Evolutionary conservation across 495 filamentous ascomycete species (phyloP).

Genomic region (Xylaria bambusicola): DNA sequence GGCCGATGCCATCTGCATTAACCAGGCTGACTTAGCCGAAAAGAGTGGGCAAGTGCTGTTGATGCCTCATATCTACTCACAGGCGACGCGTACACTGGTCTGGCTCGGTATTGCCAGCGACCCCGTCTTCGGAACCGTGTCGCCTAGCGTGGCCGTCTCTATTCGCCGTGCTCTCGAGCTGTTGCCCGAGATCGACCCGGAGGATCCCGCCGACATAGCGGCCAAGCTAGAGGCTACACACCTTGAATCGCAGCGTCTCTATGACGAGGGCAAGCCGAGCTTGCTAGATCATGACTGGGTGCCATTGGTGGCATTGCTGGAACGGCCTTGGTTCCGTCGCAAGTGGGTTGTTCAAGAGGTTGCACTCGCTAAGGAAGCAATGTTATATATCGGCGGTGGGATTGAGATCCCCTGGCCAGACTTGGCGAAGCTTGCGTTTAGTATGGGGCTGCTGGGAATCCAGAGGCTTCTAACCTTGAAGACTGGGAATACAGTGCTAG

Average conservation of each 20-base stretch:
- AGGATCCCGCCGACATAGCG: background rate
- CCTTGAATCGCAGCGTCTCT: background rate
- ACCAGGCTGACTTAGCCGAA: constrained; percentile 38
- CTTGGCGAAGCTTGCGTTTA: constrained; percentile 20
- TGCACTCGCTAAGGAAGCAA: constrained; percentile 16
- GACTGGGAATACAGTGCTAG: constrained; percentile 10
- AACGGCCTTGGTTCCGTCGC: constrained; percentile 30
- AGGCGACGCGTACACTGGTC: constrained; percentile 28
- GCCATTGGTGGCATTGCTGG: constrained; percentile 20
- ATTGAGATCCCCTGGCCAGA: constrained; percentile 29
- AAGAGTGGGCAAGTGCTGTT: constrained; percentile 36
- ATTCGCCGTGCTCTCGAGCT: constrained; percentile 10
- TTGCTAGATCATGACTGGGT: constrained; percentile 26
- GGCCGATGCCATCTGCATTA: constrained; percentile 45
- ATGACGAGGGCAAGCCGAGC: constrained; percentile 18
- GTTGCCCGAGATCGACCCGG: constrained; percentile 12
- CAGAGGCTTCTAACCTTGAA: background rate
- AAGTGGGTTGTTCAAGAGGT: constrained; percentile 36
- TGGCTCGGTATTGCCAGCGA: constrained; percentile 36
- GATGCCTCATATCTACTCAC: constrained; percentile 41
- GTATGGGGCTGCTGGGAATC: constrained; percentile 8
- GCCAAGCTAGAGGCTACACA: background rate
- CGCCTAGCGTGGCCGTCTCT: constrained; percentile 14
- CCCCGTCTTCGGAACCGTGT: constrained; percentile 6
- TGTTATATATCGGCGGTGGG: constrained; percentile 21